Percentiles rank a stretch among this genome's conserved stretches.
These are phyloP conservation scores for Calonectria pauciramosa DNA, from an alignment of 2,329 filamentous ascomycete genomes.

Conservation along the genomic window DNA sequence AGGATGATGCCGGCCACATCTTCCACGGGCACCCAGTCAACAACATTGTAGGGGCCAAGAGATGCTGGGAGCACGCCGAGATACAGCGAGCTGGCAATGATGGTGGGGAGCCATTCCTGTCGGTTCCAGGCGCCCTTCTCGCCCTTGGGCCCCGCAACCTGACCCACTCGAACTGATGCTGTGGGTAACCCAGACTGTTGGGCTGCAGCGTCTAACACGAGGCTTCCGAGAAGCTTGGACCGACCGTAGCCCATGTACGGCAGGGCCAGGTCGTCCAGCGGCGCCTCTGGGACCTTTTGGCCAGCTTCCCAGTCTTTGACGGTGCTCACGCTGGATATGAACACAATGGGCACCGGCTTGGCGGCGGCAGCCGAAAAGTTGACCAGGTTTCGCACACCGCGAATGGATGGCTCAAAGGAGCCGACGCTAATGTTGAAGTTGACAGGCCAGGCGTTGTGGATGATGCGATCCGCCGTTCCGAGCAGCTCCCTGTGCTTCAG, in stretches of 20 bases:
- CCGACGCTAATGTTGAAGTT: neutral
- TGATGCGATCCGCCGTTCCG: neutral
- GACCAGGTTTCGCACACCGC: neutral
- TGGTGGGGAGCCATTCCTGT: neutral
- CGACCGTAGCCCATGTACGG: neutral
- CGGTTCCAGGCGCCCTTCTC: neutral
- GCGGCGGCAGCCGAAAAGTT: neutral
- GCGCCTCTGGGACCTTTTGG: neutral
- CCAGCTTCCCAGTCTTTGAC: neutral
- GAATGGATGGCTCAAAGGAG: neutral
- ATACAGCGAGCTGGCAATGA: neutral
- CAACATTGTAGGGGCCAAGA: neutral
- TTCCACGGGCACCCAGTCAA: neutral
- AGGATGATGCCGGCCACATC: neutral
- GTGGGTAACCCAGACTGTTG: neutral
- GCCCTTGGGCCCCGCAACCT: neutral
- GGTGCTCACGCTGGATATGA: neutral
- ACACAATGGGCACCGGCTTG: neutral
- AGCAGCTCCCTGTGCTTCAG: neutral
- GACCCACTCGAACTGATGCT: neutral
- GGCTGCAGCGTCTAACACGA: neutral
- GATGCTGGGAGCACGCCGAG: neutral
- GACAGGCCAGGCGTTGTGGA: neutral
- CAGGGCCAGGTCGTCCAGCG: neutral
- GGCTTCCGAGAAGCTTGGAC: constrained; percentile 2